Evolutionary conservation across 345 rosid genomes (phyloP), one percentile per base, ranked within the genome.

Genomic region (Euphorbia peplus): DNA sequence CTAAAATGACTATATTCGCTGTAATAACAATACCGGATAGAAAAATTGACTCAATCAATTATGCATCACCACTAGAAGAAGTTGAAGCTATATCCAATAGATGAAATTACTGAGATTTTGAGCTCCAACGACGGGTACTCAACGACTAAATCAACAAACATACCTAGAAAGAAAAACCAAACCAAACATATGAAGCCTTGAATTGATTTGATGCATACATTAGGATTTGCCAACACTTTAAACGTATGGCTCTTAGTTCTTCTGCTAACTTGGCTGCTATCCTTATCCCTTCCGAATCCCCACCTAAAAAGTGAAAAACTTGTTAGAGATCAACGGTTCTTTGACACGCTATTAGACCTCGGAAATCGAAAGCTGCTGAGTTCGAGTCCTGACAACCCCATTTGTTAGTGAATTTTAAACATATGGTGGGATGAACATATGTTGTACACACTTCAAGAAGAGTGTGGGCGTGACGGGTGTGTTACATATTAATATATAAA

Each of bases 221-320:
- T 87, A 61, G 95, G 81, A 73, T 77, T 85, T 1, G 95, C 93
- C 73, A 87, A 83, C 53, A 90, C 66, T 42, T 59, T 84, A 69
- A 86, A 84, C 64, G 84, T 83, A 71, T 77, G 90, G 63, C 84
- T 71, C 76, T 79, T 89, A 78, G 74, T 72, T 73, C 82, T 81
- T 14, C 74, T 54, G 24, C 72, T 41, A 52, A 65, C 70, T 66
- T 71, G 61, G 28, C 71, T 78, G 46, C 71, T 64, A 82, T 63
- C 75, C 22, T 66, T 83, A 44, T 77, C 69, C 67, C 75, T 77
- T 63, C 76, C 79, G 57, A 77, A 75, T 32, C 85, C 83, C 78
- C 71, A 64, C 68, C 91, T 82, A 32, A 32, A n/a, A n/a, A n/a
- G n/a, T n/a, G n/a, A n/a, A n/a, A n/a, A n/a, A n/a, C n/a, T n/a